Base-by-base conservation (phyloP, 345 rosid species). In the Rhizophora apiculata region DNA sequence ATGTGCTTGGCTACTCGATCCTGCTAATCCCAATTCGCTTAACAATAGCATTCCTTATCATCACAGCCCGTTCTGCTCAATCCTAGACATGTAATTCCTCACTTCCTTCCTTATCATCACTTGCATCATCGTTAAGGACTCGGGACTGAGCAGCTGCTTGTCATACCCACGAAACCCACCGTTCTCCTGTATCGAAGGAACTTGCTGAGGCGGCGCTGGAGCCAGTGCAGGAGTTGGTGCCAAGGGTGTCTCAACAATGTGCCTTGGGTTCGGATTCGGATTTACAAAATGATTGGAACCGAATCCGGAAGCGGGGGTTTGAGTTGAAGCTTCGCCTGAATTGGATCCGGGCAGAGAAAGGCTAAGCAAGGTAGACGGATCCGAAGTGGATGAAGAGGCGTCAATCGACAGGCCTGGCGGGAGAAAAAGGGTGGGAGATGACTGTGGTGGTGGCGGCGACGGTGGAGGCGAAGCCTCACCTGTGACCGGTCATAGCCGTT, bases 51-150 rank as follows among this genome's bases (percentile, higher is more conserved):
- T 88, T 86, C 55, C 87, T 70, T 6, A 88, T 82, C 1, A 60
- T 64, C 79, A 82, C 36, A 64, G 13, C 32, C 89, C 96, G 32
- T 80, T 79, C 71, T 77, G 83, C 69, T 87, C 86, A 49, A 82
- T 69, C 62, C 91, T 89, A 0, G 85, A 75, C 91, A 90, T 86
- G 79, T 90, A 88, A 54, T 63, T 80, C 74, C 90, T 79, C 71
- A 90, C 96, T 71, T 90, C 96, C 69, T 80, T 77, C 76, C 86
- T 78, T 37, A 90, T 79, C 96, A 88, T 88, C 64, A 88, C 91
- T 65, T 90, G 93, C 89, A 90, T 79, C 73, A 86, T 81, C 13
- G 81, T 75, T 80, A 88, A 77, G 72, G 88, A 86, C 79, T 88
- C 91, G 1, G 80, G 55, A 53, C 68, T 88, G 72, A 88, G 86